A percentile compares a stretch with the other conserved stretches of the same genome.
These are phyloP conservation scores for Capsicum chinense DNA, from an alignment of 257 asterid species.

Conservation along the genomic window DNA sequence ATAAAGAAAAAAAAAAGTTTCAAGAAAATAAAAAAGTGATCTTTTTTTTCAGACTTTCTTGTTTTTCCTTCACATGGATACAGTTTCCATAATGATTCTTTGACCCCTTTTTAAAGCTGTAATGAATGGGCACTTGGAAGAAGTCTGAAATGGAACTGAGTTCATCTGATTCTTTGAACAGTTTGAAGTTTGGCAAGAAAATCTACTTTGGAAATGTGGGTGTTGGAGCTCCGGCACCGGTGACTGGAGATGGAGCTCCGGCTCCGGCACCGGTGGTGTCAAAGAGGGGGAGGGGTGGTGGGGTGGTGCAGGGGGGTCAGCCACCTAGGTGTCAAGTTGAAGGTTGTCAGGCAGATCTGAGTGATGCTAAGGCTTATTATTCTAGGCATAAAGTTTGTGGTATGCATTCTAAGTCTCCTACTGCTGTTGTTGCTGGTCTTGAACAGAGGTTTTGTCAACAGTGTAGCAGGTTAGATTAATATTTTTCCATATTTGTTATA, in stretches of 20 bases:
- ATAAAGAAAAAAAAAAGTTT: not conserved
- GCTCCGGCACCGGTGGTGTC: constrained; percentile 56
- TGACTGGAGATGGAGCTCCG: constrained; percentile 22
- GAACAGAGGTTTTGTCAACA: constrained; percentile 99
- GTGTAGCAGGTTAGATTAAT: constrained; percentile 82
- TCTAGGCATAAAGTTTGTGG: constrained; percentile 93
- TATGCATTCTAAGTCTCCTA: constrained; percentile 79
- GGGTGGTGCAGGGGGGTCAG: constrained; percentile 56
- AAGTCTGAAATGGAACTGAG: constrained; percentile 58
- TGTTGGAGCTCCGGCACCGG: constrained; percentile 28
- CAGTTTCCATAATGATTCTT: constrained; percentile 20
- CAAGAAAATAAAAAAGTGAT: not conserved
- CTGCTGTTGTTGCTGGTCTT: constrained; percentile 80
- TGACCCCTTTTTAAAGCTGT: not conserved
- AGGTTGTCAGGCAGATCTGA: constrained; percentile 94
- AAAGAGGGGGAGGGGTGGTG: constrained; percentile 61
- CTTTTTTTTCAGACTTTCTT: not conserved
- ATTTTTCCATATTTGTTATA: not conserved
- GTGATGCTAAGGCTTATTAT: constrained; percentile 90
- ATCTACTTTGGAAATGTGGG: constrained; percentile 69
- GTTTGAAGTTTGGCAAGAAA: constrained; percentile 82
- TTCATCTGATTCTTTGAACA: constrained; percentile 56
- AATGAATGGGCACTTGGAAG: too few relatives aligned
- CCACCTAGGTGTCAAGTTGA: constrained; percentile 93
- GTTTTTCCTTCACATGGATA: constrained; percentile 9